These are phyloP conservation scores for Kodamaea lidongshanica DNA, from an alignment of 805 yeast species.

Conservation along the genomic window DNA sequence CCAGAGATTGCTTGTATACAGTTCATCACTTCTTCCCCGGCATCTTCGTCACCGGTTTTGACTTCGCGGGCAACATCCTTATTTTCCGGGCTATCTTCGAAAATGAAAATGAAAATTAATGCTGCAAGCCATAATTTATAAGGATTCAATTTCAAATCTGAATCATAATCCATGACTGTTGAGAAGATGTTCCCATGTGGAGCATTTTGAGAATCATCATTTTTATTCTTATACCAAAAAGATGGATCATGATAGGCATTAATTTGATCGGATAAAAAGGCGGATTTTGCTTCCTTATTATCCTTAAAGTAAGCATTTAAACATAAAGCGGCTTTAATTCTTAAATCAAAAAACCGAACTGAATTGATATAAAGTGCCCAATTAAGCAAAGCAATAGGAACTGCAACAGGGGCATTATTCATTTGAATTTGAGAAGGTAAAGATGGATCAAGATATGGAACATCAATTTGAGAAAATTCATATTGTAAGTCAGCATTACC, in stretches of 20 bases:
- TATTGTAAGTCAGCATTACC: constrained; percentile 62
- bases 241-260: constrained; percentile 23
- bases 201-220: constrained; percentile 7
- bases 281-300: constrained; percentile 54
- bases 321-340: constrained; percentile 65
- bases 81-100: constrained; percentile 49
- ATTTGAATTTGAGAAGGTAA: constrained; percentile 39
- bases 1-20: constrained; percentile 76
- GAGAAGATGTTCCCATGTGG: constrained; percentile 57
- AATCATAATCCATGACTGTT: constrained; percentile 70
- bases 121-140: constrained; percentile 82
- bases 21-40: constrained; percentile 64
- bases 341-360: constrained; percentile 74
- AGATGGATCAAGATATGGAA: constrained; percentile 83
- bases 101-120: constrained; percentile 53
- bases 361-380: constrained; percentile 82
- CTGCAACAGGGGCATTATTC: constrained; percentile 49
- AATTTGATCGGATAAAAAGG: constrained; percentile 66
- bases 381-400: constrained; percentile 63
- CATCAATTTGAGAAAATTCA: constrained; percentile 75
- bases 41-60: constrained; percentile 50
- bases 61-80: constrained; percentile 44
- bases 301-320: constrained; percentile 62
- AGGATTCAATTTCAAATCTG: constrained; percentile 62
- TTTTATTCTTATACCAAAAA: constrained; percentile 20